Base-by-base conservation (phyloP, 2,329 filamentous ascomycete species). In the Thermothelomyces thermophilus region DNA sequence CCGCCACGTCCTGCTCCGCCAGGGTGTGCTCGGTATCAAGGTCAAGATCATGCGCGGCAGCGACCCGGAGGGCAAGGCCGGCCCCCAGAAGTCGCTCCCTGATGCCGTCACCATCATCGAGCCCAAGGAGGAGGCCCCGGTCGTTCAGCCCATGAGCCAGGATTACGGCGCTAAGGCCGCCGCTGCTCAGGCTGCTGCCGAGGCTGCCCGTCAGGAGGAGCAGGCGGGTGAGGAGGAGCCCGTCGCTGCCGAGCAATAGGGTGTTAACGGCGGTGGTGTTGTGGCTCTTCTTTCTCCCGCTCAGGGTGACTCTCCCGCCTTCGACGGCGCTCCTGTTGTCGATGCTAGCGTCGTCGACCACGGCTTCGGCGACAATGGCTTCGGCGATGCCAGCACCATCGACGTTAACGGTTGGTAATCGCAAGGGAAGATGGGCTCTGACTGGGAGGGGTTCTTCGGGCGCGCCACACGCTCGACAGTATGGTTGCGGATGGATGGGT, bases 1-100 rank as follows among this genome's bases (percentile, higher is more conserved):
- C 69, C 93, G 93, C 68, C 93, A 98, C 88, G 93, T 98, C 68
- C 90, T 98, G 63, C 90, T 98, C 75, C 88, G 94, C 78, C 93
- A 98, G 82, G 93, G 93, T 87, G 93, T 98, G 63, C 82, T 98
- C 63, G 93, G 93, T 79, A 98, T 98, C 81, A 98, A 98, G 85
- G 93, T 98, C 76, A 98, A 98, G 90, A 98, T 98, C 80, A 98
- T 98, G 93, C 90, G 94, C 73, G 93, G 93, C 71, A 93, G 89
- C 66, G 93, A 98, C 80, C 93, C 93, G 73, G 90, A 97, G 78
- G 93, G 93, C 84, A 98, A 98, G 86, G 84, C 89, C 68, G 90
- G 93, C 64, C 90, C 91, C 66, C 88, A 90, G 77, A 96, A 97
- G 84, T 84, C 90, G 63, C 88, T 98, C 61, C 93, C 93, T 64